Evolutionary conservation across 768 basidiomycete genomes (phyloP).

Genomic region (Auriscalpium vulgare): DNA sequence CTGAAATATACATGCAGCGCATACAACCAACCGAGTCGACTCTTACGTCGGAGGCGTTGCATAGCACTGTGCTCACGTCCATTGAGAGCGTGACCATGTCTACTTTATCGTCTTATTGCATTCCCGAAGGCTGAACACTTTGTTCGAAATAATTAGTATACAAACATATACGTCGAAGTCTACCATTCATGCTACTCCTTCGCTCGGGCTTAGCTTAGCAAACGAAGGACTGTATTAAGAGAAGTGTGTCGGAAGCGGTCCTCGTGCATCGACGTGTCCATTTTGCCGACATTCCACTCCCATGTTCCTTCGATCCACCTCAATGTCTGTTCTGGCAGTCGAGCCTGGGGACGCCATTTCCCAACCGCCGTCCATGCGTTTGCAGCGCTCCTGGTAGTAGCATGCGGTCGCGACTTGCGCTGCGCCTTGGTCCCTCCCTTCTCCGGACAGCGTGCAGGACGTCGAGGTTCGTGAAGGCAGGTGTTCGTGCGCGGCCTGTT

Average conservation of each 20-base stretch:
- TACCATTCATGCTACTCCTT: too few relatives aligned
- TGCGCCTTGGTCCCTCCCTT: constrained; percentile 47
- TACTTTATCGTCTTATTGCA: too few relatives aligned
- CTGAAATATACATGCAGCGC: too few relatives aligned
- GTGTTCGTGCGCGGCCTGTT: constrained; percentile 10
- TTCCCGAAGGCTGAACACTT: too few relatives aligned
- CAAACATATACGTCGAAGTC: too few relatives aligned
- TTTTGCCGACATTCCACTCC: constrained; percentile 34
- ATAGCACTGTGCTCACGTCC: too few relatives aligned
- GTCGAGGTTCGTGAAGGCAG: constrained; percentile 50
- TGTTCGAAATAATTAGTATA: too few relatives aligned
- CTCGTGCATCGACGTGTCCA: constrained; percentile 36
- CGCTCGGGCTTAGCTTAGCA: too few relatives aligned
- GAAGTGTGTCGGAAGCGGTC: neutral
- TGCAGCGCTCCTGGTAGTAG: constrained; percentile 57
- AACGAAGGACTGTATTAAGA: neutral
- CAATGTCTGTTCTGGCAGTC: constrained; percentile 58
- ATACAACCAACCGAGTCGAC: too few relatives aligned
- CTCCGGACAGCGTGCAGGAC: constrained; percentile 55
- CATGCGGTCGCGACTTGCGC: constrained; percentile 39
- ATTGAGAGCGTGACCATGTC: too few relatives aligned
- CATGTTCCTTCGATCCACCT: constrained; percentile 39
- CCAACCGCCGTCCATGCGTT: constrained; percentile 55
- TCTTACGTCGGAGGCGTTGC: too few relatives aligned
- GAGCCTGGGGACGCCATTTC: constrained; percentile 61